Conservation (phyloP, 1,284 basidiomycete genomes). For the Ceratobasidium sp. region DNA sequence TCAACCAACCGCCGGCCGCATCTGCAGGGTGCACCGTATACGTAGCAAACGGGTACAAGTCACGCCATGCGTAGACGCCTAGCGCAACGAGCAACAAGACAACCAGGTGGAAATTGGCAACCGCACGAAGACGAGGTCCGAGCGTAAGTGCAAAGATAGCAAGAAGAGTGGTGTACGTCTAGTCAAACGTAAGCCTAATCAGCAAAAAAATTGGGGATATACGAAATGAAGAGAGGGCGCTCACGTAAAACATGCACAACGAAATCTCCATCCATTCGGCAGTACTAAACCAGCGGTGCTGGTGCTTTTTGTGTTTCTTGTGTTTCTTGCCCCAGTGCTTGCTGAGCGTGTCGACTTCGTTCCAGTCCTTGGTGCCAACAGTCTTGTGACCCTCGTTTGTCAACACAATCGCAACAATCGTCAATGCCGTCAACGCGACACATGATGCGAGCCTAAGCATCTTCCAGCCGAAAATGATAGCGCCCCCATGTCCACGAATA, state of each 20-base stretch:
- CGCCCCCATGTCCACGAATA: slow-evolving; percentile 34
- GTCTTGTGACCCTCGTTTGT: slow-evolving; percentile 28
- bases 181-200: background rate
- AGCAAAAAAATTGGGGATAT: background rate
- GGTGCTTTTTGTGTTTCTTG: slow-evolving; percentile 29
- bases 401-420: slow-evolving; percentile 30
- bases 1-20: slow-evolving; percentile 50
- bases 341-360: slow-evolving; percentile 12
- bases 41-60: slow-evolving; percentile 67
- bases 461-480: slow-evolving; percentile 32
- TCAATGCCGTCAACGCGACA: slow-evolving; percentile 32
- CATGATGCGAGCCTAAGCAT: slow-evolving; percentile 26
- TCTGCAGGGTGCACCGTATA: slow-evolving; percentile 56
- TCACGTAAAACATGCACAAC: slow-evolving; percentile 42
- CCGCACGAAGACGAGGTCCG: slow-evolving; percentile 13
- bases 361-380: slow-evolving; percentile 5
- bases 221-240: background rate
- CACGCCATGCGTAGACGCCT: slow-evolving; percentile 64
- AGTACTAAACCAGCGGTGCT: slow-evolving; percentile 37
- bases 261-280: slow-evolving; percentile 42
- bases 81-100: slow-evolving; percentile 54
- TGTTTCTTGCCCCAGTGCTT: slow-evolving; percentile 42
- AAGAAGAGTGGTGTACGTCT: slow-evolving; percentile 46
- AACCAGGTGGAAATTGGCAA: slow-evolving; percentile 49
- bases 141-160: slow-evolving; percentile 40